Base-by-base conservation (phyloP, 768 basidiomycete genomes). In the Hirschioporus abietinus region DNA sequence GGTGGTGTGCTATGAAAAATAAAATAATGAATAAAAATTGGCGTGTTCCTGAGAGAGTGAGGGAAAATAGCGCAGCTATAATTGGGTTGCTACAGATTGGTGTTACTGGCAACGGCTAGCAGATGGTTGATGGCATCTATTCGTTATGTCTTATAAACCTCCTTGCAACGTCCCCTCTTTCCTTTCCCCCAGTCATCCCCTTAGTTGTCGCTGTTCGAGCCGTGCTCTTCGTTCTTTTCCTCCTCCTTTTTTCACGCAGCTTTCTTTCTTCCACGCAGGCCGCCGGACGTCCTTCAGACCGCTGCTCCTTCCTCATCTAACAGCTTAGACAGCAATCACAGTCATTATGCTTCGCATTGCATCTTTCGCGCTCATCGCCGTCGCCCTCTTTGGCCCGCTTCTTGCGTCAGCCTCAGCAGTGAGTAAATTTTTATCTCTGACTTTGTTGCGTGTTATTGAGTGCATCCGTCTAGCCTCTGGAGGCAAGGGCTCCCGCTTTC, bases 311-410 rank as follows among this genome's bases (percentile, higher is more conserved):
- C 64, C 64, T 35, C 58, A 67, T 35, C 67, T 64, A 63, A 64
- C 70, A 63, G 24, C 63, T 64, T 25, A 24, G 24, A 36, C 63
- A 35, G 24, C 63, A 34, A 35, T 57, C 24, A 27, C 63, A 27
- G 30, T 64, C 36, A 64, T 52, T 52, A 69, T 76, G 66, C 73
- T 78, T 70, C 72, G 77, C 66, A 69, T 78, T 70, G 68, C 82
- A 71, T 65, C 82, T 64, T 72, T 81, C 63, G 69, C 80, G 65
- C 68, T 83, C 66, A 72, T 81, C 64, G 75, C 81, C 66, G 69
- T 80, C 68, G 74, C 84, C 71, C 80, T 81, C 59, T 76, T 78
- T 42, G 76, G 75, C 20, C 75, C 62, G 7, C 78, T 86, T 8
- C 68, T 61, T 85, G 66, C 81, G 83, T n/a, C 75, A 80, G 73